phyloP scores from a whole-genome alignment of 176 grass and related monocot genomes.

The Phoenix roebelenii region DNA sequence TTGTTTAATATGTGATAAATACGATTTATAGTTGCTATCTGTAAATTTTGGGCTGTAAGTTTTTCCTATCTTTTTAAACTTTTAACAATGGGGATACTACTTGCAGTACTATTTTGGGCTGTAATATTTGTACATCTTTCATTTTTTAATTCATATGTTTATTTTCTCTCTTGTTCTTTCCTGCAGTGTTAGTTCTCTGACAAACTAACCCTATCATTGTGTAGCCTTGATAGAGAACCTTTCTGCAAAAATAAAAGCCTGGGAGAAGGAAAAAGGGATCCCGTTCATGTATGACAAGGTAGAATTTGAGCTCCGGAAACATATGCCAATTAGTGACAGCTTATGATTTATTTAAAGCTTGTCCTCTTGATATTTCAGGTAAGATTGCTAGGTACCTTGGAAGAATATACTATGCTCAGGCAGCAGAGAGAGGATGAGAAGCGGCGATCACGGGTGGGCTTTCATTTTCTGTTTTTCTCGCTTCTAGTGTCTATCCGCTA shows the following conservation, averaged over 20 bases:
- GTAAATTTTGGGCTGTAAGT: neutral
- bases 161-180: too few relatives aligned
- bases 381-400: constrained; percentile 51
- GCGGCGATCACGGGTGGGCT: constrained; percentile 45
- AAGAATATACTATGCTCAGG: constrained; percentile 48
- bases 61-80: too few relatives aligned
- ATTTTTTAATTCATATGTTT: too few relatives aligned
- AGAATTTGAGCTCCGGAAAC: constrained; percentile 4
- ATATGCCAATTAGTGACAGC: constrained; percentile 5
- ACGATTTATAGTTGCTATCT: too few relatives aligned
- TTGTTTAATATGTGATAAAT: too few relatives aligned
- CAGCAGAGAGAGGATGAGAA: constrained; percentile 77
- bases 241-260: constrained; percentile 51
- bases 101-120: too few relatives aligned
- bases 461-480: neutral
- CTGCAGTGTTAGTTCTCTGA: too few relatives aligned
- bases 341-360: constrained; percentile 2
- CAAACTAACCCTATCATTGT: constrained; percentile 12
- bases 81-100: too few relatives aligned
- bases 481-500: too few relatives aligned
- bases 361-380: constrained; percentile 25
- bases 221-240: constrained; percentile 73
- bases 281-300: constrained; percentile 76
- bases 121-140: too few relatives aligned
- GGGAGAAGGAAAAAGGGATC: constrained; percentile 73